Conservation (phyloP, 2,329 filamentous ascomycete species). For the Cladosporium cucumerinum region DNA sequence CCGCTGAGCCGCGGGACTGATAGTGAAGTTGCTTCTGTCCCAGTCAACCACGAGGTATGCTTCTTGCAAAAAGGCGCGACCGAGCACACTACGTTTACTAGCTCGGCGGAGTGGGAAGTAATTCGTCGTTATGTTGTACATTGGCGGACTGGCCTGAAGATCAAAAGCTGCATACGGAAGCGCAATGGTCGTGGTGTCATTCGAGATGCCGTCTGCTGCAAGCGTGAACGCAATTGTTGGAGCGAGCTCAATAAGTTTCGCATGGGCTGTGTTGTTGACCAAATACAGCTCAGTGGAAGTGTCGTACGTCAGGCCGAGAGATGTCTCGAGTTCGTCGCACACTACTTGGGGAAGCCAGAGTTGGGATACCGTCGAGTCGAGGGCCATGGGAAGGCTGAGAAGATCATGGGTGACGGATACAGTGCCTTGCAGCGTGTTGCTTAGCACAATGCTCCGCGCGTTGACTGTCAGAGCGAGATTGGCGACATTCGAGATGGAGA, state of each 20-base stretch:
- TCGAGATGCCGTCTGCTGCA: background rate
- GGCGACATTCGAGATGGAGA: background rate
- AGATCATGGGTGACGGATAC: background rate
- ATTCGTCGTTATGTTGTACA: constrained; percentile 23
- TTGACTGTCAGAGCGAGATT: constrained; percentile 7
- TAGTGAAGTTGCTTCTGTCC: constrained; percentile 32
- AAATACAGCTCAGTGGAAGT: constrained; percentile 33
- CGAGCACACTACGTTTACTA: constrained; percentile 36
- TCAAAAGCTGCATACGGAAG: constrained; percentile 40
- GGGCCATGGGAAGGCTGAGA: constrained; percentile 10
- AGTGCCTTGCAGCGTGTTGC: background rate
- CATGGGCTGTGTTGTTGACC: constrained; percentile 36
- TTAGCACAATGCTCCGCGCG: constrained; percentile 12
- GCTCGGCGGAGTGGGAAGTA: constrained; percentile 41
- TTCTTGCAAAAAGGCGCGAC: constrained; percentile 41
- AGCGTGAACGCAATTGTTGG: constrained; percentile 41
- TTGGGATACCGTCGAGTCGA: constrained; percentile 37
- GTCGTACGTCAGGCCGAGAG: constrained; percentile 38
- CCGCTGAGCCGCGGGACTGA: background rate
- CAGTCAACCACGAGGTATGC: constrained; percentile 41
- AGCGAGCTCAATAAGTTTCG: constrained; percentile 31
- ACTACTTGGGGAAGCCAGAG: constrained; percentile 38
- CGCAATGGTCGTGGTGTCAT: constrained; percentile 24
- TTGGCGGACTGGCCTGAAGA: constrained; percentile 24
- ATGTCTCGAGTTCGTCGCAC: constrained; percentile 34